These are phyloP conservation scores for Tritrichomonas foetus DNA, from an alignment of 208 protist species.

Conservation along the genomic window DNA sequence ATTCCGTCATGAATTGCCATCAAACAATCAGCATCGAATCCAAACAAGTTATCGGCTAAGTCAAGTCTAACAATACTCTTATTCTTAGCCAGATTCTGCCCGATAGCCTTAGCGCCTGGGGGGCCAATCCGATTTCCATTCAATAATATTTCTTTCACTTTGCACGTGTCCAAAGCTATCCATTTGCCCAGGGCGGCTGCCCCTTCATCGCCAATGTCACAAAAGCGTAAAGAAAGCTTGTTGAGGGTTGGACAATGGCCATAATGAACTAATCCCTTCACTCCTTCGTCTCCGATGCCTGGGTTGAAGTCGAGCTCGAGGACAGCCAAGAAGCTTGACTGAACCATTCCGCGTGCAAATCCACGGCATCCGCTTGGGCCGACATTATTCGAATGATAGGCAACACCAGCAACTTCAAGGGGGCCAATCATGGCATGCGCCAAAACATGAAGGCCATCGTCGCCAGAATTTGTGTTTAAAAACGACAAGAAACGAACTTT, in stretches of 20 bases:
- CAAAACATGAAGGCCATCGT: slow-evolving; percentile 20
- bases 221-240: background rate
- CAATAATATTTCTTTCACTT: slow-evolving; percentile 4
- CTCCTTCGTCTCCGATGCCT: slow-evolving; percentile 2
- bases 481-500: background rate
- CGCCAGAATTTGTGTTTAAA: slow-evolving; percentile 7
- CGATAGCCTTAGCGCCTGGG: background rate
- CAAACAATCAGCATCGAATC: background rate
- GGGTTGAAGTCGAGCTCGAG: slow-evolving; percentile 22
- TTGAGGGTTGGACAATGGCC: background rate
- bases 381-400: slow-evolving; percentile 4
- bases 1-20: slow-evolving; percentile 26
- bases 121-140: slow-evolving; percentile 32
- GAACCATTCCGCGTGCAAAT: background rate
- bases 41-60: background rate
- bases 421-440: background rate
- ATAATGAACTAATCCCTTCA: background rate
- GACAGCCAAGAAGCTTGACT: background rate
- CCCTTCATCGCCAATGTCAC: background rate
- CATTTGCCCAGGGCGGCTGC: background rate
- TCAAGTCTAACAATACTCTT: background rate
- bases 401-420: slow-evolving; percentile 23
- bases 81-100: background rate
- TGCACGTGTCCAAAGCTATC: background rate
- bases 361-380: background rate